Evolutionary conservation across 345 rosid species (phyloP), one percentile per base, ranked within the genome.

Genomic region (Pelargonium nanum): DNA sequence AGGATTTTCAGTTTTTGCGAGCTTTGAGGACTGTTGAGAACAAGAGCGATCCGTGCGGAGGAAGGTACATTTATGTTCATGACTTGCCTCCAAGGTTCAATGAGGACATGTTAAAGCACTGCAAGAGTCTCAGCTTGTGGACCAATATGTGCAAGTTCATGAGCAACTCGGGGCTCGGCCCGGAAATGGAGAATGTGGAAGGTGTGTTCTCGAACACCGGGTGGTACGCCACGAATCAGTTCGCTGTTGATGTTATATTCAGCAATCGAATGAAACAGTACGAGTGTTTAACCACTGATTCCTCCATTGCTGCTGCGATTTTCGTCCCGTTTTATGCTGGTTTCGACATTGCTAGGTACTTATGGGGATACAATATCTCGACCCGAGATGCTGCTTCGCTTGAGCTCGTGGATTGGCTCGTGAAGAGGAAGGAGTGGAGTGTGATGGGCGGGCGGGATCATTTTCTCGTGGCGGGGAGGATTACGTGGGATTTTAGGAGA

Each of bases 311-410:
- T 51, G 90, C 96, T 26, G 91, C 96, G 0, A 75, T 86, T 48
- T 91, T 88, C 59, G 92, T 91, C 63, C 96, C 96, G 0, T 91
- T 91, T 57, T 86, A 85, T 70, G 96, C 96, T 0, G 98, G 98
- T 10, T 86, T 88, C 22, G 98, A 86, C 58, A 66, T 88, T 65
- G 95, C 95, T 2, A 75, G 90, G 74, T 86, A 85, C 50, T 73
- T 88, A n/a, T 88, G 98, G 96, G 98, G 96, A 6, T 66, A 83
- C 62, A 78, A 86, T 57, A 81, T 81, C 60, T 77, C 95, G 0
- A 80, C 30, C 1, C 81, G 95, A 26, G 98, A 91, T 74, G 88
- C 95, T 28, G 86, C 95, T 32, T 86, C 96, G 0, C 95, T 80
- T 59, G 95, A 81, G 65, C 68, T 91, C 83, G 96, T 85, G 2